These are phyloP conservation scores for Xylaria sp. DNA, from an alignment of 2,329 filamentous ascomycete species.

Conservation along the genomic window DNA sequence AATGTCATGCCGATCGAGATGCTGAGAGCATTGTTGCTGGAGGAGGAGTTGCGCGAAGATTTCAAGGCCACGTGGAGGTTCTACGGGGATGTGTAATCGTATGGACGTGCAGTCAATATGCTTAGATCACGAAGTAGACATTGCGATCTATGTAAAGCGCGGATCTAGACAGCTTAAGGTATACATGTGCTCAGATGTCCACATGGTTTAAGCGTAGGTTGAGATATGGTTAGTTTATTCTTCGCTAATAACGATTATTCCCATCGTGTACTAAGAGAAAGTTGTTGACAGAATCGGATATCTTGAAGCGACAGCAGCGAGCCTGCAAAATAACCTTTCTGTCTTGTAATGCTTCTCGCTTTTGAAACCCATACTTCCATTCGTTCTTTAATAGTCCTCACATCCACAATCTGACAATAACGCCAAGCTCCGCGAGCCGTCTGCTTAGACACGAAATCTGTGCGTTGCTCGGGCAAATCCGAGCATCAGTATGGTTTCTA, in stretches of 20 bases:
- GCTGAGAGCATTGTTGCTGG: slow-evolving; percentile 54
- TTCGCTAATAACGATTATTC: neutral
- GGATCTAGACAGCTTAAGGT: neutral
- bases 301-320: too few relatives aligned
- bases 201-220: neutral
- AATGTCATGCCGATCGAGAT: slow-evolving; percentile 63
- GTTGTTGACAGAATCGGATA: neutral
- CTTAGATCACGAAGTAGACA: too few relatives aligned
- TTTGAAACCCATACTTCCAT: too few relatives aligned
- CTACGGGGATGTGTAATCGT: slow-evolving; percentile 41
- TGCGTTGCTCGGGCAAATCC: too few relatives aligned
- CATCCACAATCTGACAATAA: too few relatives aligned
- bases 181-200: neutral
- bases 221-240: neutral
- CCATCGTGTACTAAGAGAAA: neutral
- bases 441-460: too few relatives aligned
- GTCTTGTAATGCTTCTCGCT: too few relatives aligned
- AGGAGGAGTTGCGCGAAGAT: slow-evolving; percentile 48
- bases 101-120: neutral
- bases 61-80: slow-evolving; percentile 58
- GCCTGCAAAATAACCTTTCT: too few relatives aligned
- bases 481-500: too few relatives aligned
- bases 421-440: too few relatives aligned
- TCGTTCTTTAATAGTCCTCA: too few relatives aligned
- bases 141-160: too few relatives aligned